Percentiles rank a stretch among this genome's conserved stretches.
Evolutionary conservation across 306 rosid genomes (phyloP).

Genomic region (Sechiopsis laciniata): DNA sequence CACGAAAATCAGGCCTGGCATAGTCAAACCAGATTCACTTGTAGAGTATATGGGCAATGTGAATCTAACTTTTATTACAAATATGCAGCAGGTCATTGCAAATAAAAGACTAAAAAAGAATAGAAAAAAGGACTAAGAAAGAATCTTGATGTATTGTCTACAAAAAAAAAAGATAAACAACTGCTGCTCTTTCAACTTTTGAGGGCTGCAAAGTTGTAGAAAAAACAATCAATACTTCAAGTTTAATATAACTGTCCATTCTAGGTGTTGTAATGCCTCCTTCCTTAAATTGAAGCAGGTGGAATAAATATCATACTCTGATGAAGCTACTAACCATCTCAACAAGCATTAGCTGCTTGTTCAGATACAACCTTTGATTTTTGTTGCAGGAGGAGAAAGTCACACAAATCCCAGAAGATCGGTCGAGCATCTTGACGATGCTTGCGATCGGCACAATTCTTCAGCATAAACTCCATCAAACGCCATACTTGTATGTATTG

Average conservation of each 20-base stretch:
- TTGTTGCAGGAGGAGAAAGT: too few relatives aligned
- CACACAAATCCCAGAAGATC: background rate
- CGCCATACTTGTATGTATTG: background rate
- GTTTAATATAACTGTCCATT: background rate
- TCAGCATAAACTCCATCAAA: background rate
- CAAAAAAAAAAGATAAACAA: background rate
- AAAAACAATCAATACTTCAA: background rate
- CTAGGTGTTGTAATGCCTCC: background rate
- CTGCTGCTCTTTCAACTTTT: background rate
- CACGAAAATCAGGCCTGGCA: background rate
- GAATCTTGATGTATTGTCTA: background rate
- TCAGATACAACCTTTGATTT: background rate
- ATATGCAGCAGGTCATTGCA: background rate
- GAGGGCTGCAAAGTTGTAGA: background rate
- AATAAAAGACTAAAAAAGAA: background rate
- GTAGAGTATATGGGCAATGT: background rate
- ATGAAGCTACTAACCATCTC: background rate
- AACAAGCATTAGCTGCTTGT: background rate
- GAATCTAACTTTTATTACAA: background rate
- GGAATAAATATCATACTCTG: background rate
- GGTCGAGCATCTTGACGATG: background rate
- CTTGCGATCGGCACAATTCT: background rate
- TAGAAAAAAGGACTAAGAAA: background rate
- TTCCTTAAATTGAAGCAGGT: background rate
- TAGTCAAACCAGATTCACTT: background rate